A percentile compares a stretch with the other conserved stretches of the same genome.
Evolutionary conservation across 805 yeast genomes (phyloP).

Genomic region (Candida lessepsii): DNA sequence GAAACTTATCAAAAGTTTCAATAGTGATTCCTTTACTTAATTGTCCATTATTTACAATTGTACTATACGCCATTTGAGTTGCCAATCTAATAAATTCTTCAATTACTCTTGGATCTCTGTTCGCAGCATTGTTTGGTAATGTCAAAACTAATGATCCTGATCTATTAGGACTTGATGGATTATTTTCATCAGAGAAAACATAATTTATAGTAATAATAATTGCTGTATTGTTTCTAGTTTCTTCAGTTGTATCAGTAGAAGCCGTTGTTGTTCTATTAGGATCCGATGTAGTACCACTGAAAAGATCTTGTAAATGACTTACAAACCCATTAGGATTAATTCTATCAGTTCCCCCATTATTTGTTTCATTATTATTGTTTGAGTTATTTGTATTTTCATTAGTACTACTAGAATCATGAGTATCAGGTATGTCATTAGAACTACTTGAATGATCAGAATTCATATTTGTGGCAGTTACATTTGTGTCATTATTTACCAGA

Average conservation of each 20-base stretch:
- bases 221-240: slow-evolving; percentile 22
- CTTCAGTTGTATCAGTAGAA: slow-evolving; percentile 5
- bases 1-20: slow-evolving; percentile 52
- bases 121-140: slow-evolving; percentile 63
- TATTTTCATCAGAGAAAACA: slow-evolving; percentile 40
- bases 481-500: too few species aligned
- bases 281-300: slow-evolving; percentile 1
- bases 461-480: too few species aligned
- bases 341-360: too few species aligned
- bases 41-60: slow-evolving; percentile 51
- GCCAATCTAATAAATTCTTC: slow-evolving; percentile 64
- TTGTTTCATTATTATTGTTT: too few species aligned
- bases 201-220: slow-evolving; percentile 45
- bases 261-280: slow-evolving; percentile 3
- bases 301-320: slow-evolving; percentile 6
- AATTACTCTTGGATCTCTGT: slow-evolving; percentile 57
- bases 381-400: too few species aligned
- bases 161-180: slow-evolving; percentile 39
- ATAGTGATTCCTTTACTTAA: slow-evolving; percentile 52
- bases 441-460: too few species aligned
- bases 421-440: too few species aligned
- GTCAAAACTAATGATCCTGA: slow-evolving; percentile 62
- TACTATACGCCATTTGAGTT: slow-evolving; percentile 65
- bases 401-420: too few species aligned
- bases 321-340: neutral